Conservation (phyloP, 176 grass and related monocot species). For the Triticum monococcum region DNA sequence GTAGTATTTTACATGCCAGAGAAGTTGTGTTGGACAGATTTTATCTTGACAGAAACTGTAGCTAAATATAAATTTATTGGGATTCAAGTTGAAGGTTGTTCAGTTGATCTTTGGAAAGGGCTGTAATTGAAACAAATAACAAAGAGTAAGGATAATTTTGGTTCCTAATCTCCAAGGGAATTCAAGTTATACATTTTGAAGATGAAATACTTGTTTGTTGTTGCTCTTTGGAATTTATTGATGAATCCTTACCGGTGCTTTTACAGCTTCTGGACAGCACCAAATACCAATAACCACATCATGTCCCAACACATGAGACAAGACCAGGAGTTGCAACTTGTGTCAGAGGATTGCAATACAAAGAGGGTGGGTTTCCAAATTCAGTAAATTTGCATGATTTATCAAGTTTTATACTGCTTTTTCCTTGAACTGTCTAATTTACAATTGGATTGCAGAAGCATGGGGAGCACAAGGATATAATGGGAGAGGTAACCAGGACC, state of each 20-base stretch:
- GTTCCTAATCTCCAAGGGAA: slow-evolving; percentile 3
- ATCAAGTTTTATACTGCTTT: slow-evolving; percentile 18
- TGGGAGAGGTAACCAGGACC: slow-evolving; percentile 85
- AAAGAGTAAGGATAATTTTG: not conserved
- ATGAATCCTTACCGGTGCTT: slow-evolving; percentile 3
- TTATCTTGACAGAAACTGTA: slow-evolving; percentile 18
- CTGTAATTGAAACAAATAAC: not conserved
- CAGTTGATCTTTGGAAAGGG: not conserved
- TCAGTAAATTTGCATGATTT: not conserved
- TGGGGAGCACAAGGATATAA: slow-evolving; percentile 73
- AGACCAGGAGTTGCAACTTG: slow-evolving; percentile 66
- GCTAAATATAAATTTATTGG: not conserved
- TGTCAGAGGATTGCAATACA: slow-evolving; percentile 60
- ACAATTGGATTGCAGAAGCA: slow-evolving; percentile 61
- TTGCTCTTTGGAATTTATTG: slow-evolving; percentile 13
- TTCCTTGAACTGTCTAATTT: not conserved
- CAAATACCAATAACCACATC: slow-evolving; percentile 55
- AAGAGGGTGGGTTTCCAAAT: slow-evolving; percentile 56
- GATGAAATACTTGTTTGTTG: not conserved
- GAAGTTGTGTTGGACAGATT: not conserved
- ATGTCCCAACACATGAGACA: slow-evolving; percentile 57
- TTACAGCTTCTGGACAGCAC: slow-evolving; percentile 69
- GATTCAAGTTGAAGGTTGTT: not conserved
- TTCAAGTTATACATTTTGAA: slow-evolving; percentile 3
- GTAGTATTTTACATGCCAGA: not conserved